Base-by-base conservation (phyloP, 2,329 filamentous ascomycete genomes). In the Diaporthe sp. region DNA sequence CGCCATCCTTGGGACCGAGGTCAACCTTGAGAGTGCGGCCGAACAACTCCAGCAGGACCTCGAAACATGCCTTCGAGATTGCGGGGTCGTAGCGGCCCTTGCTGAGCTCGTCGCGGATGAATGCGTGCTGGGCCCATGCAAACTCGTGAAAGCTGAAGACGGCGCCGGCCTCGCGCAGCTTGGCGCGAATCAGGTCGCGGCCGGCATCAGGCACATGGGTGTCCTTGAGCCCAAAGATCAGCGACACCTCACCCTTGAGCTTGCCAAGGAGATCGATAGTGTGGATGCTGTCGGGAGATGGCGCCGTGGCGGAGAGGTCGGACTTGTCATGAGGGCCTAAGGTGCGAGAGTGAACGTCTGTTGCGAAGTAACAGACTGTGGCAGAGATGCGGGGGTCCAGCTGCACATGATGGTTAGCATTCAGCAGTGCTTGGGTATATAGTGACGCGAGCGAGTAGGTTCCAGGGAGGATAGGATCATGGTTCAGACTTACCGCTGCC, bases 81-180 rank as follows among this genome's bases (percentile, higher is more conserved):
- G 94, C 94, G 0, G 96, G 94, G 81, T 98, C 96, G 80, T 98
- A 98, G 35, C 96, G 89, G n/a, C 95, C 96, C 85, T 98, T 98
- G 83, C 93, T 95, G 74, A 97, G 86, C 86, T 98, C 96, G 80
- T 98, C 96, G 25, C 96, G 89, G 82, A 98, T 97, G 81, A 98
- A 98, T 7, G 96, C 96, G 85, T 97, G 96, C 83, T 98, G 96
- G 4, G 96, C 95, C 91, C 94, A 96, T n/a, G 94, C 94, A 77
- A 94, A 92, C 85, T 98, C 96, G 84, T 97, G 95, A 82, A 94
- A 98, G 80, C 91, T 93, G 80, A 96, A 96, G 13, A 89, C 87
- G 7, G 93, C 89, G 13, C 93, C 93, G 8, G 92, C 91, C 30
- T 94, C 94, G 79, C 96, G 92, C 79, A 98, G 87, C 75, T 94